Conservation (phyloP, 441 rosid genomes). For the Hypseocharis bilobata region DNA sequence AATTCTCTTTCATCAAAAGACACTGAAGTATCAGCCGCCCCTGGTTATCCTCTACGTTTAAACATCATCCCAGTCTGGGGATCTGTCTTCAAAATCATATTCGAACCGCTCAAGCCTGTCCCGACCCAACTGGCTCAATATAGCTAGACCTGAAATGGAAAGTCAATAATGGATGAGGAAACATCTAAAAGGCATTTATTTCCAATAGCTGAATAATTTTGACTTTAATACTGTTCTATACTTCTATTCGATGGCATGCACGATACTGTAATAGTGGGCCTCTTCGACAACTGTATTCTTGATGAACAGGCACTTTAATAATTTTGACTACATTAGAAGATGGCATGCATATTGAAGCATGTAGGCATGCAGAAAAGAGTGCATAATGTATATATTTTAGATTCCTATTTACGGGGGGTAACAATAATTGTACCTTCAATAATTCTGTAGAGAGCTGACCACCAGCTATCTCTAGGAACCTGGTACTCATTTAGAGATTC, state of each 20-base stretch:
- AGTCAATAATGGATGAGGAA: not conserved
- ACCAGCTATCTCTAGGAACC: slow-evolving; percentile 69
- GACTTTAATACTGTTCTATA: too few species aligned
- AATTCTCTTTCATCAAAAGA: too few species aligned
- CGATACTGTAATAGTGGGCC: not conserved
- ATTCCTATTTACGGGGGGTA: too few species aligned
- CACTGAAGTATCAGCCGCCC: too few species aligned
- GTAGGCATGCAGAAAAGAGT: too few species aligned
- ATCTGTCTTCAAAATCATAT: slow-evolving; percentile 36
- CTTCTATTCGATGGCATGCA: not conserved
- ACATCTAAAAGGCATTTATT: not conserved
- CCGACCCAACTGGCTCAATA: slow-evolving; percentile 64
- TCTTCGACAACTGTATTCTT: too few species aligned
- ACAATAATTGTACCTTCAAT: slow-evolving; percentile 51
- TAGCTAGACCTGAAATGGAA: slow-evolving; percentile 55
- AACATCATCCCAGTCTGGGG: slow-evolving; percentile 68
- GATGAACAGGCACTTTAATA: too few species aligned
- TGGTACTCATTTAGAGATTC: slow-evolving; percentile 49
- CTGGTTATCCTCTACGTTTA: slow-evolving; percentile 37
- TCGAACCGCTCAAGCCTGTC: slow-evolving; percentile 46
- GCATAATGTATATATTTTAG: too few species aligned
- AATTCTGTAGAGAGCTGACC: slow-evolving; percentile 83
- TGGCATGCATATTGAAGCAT: too few species aligned
- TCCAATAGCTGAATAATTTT: not conserved
- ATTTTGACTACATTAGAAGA: too few species aligned